A percentile compares a stretch with the other conserved stretches of the same genome.
Evolutionary conservation across 805 yeast genomes (phyloP).

Genomic region (Teunomyces funiuensis): DNA sequence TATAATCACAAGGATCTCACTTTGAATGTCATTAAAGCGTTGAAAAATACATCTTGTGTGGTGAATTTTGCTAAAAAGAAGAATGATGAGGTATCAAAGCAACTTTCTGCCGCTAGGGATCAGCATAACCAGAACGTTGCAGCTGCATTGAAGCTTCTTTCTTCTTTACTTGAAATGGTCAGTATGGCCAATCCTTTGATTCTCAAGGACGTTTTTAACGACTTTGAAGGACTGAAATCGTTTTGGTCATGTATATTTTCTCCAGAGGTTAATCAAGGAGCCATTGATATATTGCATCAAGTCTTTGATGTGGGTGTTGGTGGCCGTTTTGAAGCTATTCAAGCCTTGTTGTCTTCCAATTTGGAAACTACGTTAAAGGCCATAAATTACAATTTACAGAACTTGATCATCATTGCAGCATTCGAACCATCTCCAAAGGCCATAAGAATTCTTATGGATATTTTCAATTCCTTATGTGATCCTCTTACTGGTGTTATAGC

Average conservation of each 20-base stretch:
- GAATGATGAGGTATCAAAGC: conserved; percentile 16
- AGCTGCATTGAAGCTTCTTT: conserved; percentile 19
- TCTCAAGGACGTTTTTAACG: conserved; percentile 22
- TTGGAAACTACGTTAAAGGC: conserved; percentile 49
- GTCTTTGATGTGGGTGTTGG: conserved; percentile 61
- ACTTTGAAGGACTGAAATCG: conserved; percentile 49
- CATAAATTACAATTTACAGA: conserved; percentile 44
- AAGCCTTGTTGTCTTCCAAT: conserved; percentile 47
- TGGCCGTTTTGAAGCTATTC: conserved; percentile 78
- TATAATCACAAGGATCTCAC: conserved; percentile 14
- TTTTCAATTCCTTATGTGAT: conserved; percentile 59
- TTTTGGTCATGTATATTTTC: conserved; percentile 76
- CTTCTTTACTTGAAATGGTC: conserved; percentile 29
- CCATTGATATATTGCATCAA: conserved; percentile 70
- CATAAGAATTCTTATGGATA: conserved; percentile 73
- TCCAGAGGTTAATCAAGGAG: conserved; percentile 64
- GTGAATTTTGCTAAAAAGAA: conserved; percentile 26
- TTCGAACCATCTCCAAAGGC: conserved; percentile 77
- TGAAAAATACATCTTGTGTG: conserved; percentile 18
- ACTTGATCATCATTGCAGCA: conserved; percentile 46
- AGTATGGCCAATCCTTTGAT: conserved; percentile 29
- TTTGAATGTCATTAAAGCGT: conserved; percentile 10
- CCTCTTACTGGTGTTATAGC: conserved; percentile 60
- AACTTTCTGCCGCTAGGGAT: conserved; percentile 22
- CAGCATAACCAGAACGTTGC: conserved; percentile 33